Base-by-base conservation (phyloP, 1,139 yeast species). In the Pichia sp. region DNA sequence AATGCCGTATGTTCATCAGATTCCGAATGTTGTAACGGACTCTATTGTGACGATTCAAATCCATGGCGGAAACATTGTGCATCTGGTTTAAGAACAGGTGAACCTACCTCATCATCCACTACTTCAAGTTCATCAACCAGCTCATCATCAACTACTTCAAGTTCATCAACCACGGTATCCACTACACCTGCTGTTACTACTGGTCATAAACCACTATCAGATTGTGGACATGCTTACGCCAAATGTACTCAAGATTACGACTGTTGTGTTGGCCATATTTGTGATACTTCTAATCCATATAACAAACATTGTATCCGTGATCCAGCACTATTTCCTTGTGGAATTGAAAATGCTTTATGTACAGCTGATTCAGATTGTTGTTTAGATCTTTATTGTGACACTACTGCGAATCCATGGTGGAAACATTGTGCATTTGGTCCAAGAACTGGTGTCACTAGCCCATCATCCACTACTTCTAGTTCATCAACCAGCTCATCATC, bases 311-410 rank as follows among this genome's bases (percentile, higher is more conserved):
- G n/a, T n/a, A n/a, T n/a, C n/a, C n/a, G n/a, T n/a, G n/a, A n/a
- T n/a, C n/a, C n/a, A n/a, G n/a, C n/a, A n/a, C n/a, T n/a, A n/a
- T n/a, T n/a, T n/a, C n/a, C n/a, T n/a, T n/a, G n/a, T n/a, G n/a
- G n/a, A n/a, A n/a, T n/a, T n/a, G n/a, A n/a, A 18, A 30, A 24
- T 7, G 10, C 15, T 7, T 16, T 3, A 4, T 35, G 38, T 35
- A n/a, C 7, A 11, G n/a, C 18, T 3, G 33, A 35, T 22, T 28
- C 38, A 2, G 33, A 35, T 10, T 35, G 38, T 29, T 35, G 38
- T 29, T 27, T 22, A 14, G 38, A 33, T n/a, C 21, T 16, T 16
- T 21, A 21, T 16, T 28, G 26, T 23, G 25, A 35, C 16, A 27
- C 21, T 16, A 16, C 13, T 9, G 11, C 10, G 22, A 35, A 35